Evolutionary conservation across 2,329 filamentous ascomycete genomes (phyloP), one percentile per base, ranked within the genome.

Genomic region (Cytospora paraplurivora): DNA sequence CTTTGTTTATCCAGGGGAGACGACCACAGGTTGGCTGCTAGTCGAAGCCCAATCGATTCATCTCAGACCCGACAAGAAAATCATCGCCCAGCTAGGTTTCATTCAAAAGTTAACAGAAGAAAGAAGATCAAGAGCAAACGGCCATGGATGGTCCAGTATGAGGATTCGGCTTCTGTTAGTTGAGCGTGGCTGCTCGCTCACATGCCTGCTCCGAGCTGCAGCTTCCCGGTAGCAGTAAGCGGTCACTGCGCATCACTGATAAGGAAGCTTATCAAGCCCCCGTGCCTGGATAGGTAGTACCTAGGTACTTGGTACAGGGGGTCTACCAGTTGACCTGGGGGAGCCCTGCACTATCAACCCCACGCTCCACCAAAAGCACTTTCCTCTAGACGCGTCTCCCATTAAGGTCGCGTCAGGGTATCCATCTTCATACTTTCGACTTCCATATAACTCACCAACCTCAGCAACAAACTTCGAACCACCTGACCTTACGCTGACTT

Each of bases 381-480:
- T 60, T 33, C 17, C 35, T 38, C 38, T 37, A 17, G 49, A 61
- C 59, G 59, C 59, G 59, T 61, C 59, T 55, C 41, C 52, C 58
- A 27, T 59, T 53, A 52, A 52, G 49, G 38, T 44, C 59, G 59
- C 59, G 59, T 61, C 59, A 61, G 38, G 58, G 58, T 61, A 32
- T 32, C 44, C 44, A 21, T 47, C 44, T 21, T 47, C 17, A 17
- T n/a, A 8, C 41, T 17, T 13, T 17, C 12, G 12, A 38, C 38
- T 17, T 17, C 12, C 41, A 44, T 19, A n/a, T 44, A 15, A 47
- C 12, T 21, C 21, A 47, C 7, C 21, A 47, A 11, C n/a, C 3
- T 12, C 44, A 47, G 13, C 41, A 21, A 21, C 44, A 47, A 27
- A 19, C 41, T 44, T 44, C 41, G 41, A 44, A 27, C 27, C 27